Evolutionary conservation across 352 stramenopile species (phyloP), one percentile per base, ranked within the genome.

Genomic region (Halophytophthora batemanensis): DNA sequence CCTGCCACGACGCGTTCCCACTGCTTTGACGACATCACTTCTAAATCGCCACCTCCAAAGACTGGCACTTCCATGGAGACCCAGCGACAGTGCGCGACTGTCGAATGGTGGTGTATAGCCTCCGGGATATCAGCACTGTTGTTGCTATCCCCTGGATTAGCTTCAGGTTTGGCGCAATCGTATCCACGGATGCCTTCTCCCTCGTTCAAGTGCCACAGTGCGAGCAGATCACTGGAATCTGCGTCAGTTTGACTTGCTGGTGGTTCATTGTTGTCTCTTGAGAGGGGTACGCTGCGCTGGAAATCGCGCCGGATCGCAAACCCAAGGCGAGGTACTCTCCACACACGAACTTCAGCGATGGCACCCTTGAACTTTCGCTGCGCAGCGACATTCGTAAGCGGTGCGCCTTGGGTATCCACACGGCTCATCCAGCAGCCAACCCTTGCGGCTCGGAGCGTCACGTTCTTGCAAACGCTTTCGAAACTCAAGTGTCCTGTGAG

Each of bases 381-480:
- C 0, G 71, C 64, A 14, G 54, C 59, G 1, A 59, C 45, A 17
- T 56, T 74, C 4, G 61, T 62, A 12, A 72, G 41, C 5, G 68
- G 51, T 4, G 55, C 60, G 8, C 67, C 53, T 39, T 83, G 69
- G 15, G 64, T 53, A 33, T 79, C 68, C 6, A 69, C 40, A 28
- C 78, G 70, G 39, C 65, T 77, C 51, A 87, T 69, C 84, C 82
- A 95, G 28, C 82, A 90, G 6, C 84, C 84, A 11, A 93, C 61
- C 35, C 82, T 64, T 5, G 71, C 73, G 44, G 66, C 52, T 22
- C 77, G 74, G 29, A 91, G 81, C 0, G 71, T 66, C 12, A 92
- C 55, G 22, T 29, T 69, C 8, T 57, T 59, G 21, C 67, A 71
- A 12, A 87, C 58, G n/a, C 55, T 54, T 25, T 63, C 57, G 56